These are phyloP conservation scores for Paracamarosporium sp. DNA, from an alignment of 2,329 filamentous ascomycete species.

Conservation along the genomic window DNA sequence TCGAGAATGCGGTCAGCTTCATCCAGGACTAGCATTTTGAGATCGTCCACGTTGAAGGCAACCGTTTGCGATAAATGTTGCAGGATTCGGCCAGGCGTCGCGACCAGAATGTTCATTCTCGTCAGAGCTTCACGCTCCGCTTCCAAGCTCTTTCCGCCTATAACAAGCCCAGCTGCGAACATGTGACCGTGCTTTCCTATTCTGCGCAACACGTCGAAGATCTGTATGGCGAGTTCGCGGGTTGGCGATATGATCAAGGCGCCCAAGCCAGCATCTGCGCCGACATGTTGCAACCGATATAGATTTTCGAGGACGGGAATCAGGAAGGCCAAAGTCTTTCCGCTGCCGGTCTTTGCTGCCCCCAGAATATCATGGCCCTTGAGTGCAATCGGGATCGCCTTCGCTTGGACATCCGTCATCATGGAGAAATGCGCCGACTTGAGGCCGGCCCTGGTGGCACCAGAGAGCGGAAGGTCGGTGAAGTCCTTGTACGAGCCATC, in stretches of 20 bases:
- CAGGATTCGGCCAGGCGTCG: constrained; percentile 91
- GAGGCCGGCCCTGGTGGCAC: constrained; percentile 78
- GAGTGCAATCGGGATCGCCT: constrained; percentile 85
- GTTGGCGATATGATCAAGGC: constrained; percentile 94
- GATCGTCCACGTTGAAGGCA: constrained; percentile 84
- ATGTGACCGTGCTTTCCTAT: constrained; percentile 82
- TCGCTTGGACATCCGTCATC: constrained; percentile 89
- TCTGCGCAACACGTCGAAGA: constrained; percentile 91
- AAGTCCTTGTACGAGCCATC: constrained; percentile 70
- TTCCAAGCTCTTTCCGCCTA: constrained; percentile 88
- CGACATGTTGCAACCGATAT: constrained; percentile 86
- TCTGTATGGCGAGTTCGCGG: constrained; percentile 93
- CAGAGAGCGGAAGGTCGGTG: constrained; percentile 83
- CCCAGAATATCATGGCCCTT: constrained; percentile 89
- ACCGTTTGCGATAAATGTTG: constrained; percentile 96
- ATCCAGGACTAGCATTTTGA: constrained; percentile 92
- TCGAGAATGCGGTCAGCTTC: constrained; percentile 97
- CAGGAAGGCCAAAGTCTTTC: constrained; percentile 93
- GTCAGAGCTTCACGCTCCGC: constrained; percentile 85
- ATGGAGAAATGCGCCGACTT: constrained; percentile 87
- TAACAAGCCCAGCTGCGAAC: constrained; percentile 91
- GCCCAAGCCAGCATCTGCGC: constrained; percentile 83
- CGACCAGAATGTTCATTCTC: constrained; percentile 96
- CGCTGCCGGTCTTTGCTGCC: constrained; percentile 93
- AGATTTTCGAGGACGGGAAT: constrained; percentile 92